Evolutionary conservation across 2,329 filamentous ascomycete genomes (phyloP).

Genomic region (Neoascochyta sp.): DNA sequence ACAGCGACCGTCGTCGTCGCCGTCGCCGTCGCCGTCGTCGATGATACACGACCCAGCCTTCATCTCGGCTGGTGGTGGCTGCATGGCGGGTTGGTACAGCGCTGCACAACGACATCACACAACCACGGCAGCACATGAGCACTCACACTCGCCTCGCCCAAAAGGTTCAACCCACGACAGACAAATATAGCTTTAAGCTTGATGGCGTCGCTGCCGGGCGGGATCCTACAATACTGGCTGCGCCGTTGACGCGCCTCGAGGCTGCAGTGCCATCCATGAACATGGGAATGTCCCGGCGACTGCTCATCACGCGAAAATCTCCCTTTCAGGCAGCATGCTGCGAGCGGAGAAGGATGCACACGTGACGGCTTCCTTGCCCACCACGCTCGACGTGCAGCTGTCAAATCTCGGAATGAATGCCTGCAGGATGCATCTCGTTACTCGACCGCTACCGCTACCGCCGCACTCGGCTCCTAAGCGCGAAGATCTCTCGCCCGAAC

Average conservation of each 20-base stretch:
- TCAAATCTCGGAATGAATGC: conserved; percentile 5
- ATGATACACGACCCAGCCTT: conserved; percentile 3
- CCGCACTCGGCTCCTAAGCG: conserved; percentile 8
- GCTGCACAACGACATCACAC: conserved; percentile 14
- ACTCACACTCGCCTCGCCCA: conserved; percentile 1
- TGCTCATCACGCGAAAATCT: conserved; percentile 10
- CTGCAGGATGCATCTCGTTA: conserved; percentile 7
- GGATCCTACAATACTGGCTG: conserved; percentile 18
- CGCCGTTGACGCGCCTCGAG: conserved; percentile 19
- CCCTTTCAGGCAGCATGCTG: conserved; percentile 8
- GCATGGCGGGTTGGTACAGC: conserved; percentile 5
- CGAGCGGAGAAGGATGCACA: conserved; percentile 3
- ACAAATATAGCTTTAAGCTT: conserved; percentile 15
- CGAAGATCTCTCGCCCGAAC: conserved; percentile 6
- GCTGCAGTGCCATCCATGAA: conserved; percentile 15
- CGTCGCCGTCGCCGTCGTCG: conserved; percentile 1
- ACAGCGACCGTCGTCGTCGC: background rate
- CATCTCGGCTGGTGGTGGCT: conserved; percentile 6
- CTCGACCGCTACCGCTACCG: conserved; percentile 4
- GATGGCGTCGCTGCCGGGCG: conserved; percentile 15
- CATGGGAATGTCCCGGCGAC: conserved; percentile 1
- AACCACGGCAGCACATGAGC: conserved; percentile 2
- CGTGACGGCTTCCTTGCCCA: conserved; percentile 1
- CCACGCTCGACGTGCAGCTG: conserved; percentile 5
- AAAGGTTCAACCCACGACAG: conserved; percentile 1